A percentile compares a stretch with the other conserved stretches of the same genome.
phyloP scores from a whole-genome alignment of 2,329 filamentous ascomycete species.

The Arthrobotrys sinensis region DNA sequence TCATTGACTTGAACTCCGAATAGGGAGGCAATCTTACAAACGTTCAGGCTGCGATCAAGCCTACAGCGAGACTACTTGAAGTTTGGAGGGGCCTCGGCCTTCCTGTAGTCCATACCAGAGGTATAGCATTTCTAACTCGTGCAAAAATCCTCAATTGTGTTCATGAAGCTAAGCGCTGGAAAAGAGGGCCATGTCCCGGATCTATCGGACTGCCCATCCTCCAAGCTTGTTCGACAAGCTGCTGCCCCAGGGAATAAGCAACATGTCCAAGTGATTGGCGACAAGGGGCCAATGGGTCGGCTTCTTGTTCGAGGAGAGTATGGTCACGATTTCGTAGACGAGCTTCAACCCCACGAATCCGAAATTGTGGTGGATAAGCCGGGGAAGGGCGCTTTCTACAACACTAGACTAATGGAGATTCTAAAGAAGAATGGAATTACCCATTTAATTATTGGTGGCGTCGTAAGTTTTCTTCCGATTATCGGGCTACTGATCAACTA shows the following conservation, averaged over 20 bases:
- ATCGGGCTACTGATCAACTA: conserved; percentile 28
- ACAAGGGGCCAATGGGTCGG: conserved; percentile 72
- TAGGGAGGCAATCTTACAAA: conserved; percentile 57
- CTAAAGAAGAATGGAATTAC: conserved; percentile 73
- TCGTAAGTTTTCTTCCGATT: conserved; percentile 36
- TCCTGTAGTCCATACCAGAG: conserved; percentile 70
- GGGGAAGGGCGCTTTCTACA: conserved; percentile 75
- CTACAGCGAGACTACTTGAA: conserved; percentile 66
- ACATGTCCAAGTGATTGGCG: conserved; percentile 71
- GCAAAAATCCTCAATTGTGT: background rate
- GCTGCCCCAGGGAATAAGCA: conserved; percentile 69
- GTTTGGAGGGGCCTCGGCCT: conserved; percentile 69
- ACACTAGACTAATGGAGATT: conserved; percentile 72
- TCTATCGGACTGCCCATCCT: conserved; percentile 72
- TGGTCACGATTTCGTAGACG: conserved; percentile 73
- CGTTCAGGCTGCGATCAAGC: conserved; percentile 64
- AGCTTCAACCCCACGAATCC: conserved; percentile 71
- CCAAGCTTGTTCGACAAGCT: conserved; percentile 71
- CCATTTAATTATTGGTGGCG: conserved; percentile 71
- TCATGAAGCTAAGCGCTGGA: background rate
- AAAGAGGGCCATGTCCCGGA: conserved; percentile 71
- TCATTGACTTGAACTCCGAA: no score
- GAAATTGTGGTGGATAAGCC: conserved; percentile 75
- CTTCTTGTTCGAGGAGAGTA: conserved; percentile 72
- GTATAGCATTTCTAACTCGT: conserved; percentile 15